These are phyloP conservation scores for Raddia distichophylla DNA, from an alignment of 176 grass and related monocot genomes.

Conservation along the genomic window DNA sequence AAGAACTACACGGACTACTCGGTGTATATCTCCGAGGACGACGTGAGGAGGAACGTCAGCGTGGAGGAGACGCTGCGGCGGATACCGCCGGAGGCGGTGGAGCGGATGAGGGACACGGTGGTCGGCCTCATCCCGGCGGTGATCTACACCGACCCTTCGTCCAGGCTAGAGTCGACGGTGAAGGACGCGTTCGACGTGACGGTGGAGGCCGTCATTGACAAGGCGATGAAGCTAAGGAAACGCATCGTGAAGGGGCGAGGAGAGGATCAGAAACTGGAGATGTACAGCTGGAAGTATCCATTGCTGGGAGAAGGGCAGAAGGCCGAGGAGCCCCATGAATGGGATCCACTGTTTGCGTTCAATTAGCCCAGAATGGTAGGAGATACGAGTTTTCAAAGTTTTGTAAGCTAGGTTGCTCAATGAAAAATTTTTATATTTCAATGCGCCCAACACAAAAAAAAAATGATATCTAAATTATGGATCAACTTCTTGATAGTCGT, in stretches of 20 bases:
- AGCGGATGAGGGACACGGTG: slow-evolving; percentile 58
- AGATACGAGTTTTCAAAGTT: background rate
- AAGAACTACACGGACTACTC: slow-evolving; percentile 63
- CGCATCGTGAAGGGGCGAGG: slow-evolving; percentile 16
- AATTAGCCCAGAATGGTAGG: background rate
- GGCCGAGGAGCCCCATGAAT: slow-evolving; percentile 53
- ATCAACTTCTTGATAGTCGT: no score
- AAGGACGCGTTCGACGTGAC: slow-evolving; percentile 82
- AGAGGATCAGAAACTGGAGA: slow-evolving; percentile 47
- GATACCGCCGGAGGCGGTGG: slow-evolving; percentile 39
- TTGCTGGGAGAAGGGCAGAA: slow-evolving; percentile 50
- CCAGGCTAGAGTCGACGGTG: slow-evolving; percentile 53
- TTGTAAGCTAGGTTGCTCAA: background rate
- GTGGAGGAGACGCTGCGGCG: slow-evolving; percentile 60
- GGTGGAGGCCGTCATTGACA: slow-evolving; percentile 50
- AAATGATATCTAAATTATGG: no score
- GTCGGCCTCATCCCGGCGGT: slow-evolving; percentile 58
- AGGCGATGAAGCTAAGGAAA: slow-evolving; percentile 51
- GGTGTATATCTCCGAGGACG: slow-evolving; percentile 63
- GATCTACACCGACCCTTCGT: slow-evolving; percentile 57
- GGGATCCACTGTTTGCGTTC: slow-evolving; percentile 56
- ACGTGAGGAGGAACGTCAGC: slow-evolving; percentile 52
- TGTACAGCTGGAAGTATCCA: slow-evolving; percentile 65
- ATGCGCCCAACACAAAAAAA: no score
- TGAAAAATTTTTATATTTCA: no score